Evolutionary conservation across 805 yeast species (phyloP).

Genomic region (Pichia nanzhaoensis): DNA sequence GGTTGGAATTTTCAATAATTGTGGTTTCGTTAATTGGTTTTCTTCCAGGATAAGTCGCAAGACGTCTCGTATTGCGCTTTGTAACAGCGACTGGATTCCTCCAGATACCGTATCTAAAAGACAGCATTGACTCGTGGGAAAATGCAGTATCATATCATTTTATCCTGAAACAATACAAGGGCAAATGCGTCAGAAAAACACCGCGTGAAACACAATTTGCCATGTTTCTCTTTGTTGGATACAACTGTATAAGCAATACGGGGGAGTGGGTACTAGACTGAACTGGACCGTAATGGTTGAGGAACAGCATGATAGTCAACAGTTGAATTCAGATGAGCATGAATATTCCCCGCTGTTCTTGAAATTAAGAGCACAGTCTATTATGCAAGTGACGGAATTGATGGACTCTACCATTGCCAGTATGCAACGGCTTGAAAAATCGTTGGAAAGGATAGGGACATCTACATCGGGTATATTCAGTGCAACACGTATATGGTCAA

Average conservation of each 20-base stretch:
- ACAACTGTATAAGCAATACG: too few relatives aligned
- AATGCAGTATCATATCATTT: too few relatives aligned
- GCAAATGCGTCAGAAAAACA: too few relatives aligned
- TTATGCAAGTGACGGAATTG: conserved; percentile 4
- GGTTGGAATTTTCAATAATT: conserved; percentile 33
- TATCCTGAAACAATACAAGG: too few relatives aligned
- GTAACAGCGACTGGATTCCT: background rate
- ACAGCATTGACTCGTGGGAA: background rate
- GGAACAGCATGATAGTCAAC: too few relatives aligned
- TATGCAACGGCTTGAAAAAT: conserved; percentile 12
- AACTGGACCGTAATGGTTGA: too few relatives aligned
- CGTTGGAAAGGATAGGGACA: conserved; percentile 10
- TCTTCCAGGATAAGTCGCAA: background rate
- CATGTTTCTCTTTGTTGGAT: too few relatives aligned
- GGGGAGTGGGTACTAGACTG: too few relatives aligned
- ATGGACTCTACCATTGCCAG: conserved; percentile 12
- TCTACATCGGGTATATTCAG: conserved; percentile 12
- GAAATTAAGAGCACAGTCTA: conserved; percentile 9
- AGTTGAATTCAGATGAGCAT: too few relatives aligned
- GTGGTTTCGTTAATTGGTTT: conserved; percentile 25
- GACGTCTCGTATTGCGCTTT: background rate
- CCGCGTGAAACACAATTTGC: too few relatives aligned
- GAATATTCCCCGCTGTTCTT: conserved; percentile 10
- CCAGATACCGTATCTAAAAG: background rate
- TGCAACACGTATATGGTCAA: conserved; percentile 18